These are phyloP conservation scores for Dipodascus geniculatus DNA, from an alignment of 805 yeast species.

Conservation along the genomic window DNA sequence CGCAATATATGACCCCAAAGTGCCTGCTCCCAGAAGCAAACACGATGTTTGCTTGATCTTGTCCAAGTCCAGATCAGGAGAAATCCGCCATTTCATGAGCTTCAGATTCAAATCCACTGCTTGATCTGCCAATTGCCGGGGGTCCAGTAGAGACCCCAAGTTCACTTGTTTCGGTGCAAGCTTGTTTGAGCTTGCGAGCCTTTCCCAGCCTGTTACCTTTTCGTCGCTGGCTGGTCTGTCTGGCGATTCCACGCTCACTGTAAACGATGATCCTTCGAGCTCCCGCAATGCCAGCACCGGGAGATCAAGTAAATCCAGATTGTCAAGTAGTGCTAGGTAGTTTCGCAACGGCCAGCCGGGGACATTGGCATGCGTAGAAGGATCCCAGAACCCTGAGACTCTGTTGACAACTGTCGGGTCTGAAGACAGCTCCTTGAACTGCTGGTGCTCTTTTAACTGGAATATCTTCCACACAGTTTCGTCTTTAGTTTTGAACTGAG, in stretches of 20 bases:
- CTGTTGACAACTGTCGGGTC: conserved; percentile 8
- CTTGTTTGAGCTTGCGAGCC: conserved; percentile 48
- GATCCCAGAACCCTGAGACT: conserved; percentile 30
- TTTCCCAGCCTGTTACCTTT: conserved; percentile 80
- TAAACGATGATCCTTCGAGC: conserved; percentile 15
- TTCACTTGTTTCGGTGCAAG: conserved; percentile 78
- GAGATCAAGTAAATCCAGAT: conserved; percentile 27
- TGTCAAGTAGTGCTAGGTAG: conserved; percentile 36
- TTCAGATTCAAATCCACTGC: conserved; percentile 85
- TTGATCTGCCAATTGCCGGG: conserved; percentile 72
- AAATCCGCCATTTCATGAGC: conserved; percentile 94
- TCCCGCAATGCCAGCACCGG: conserved; percentile 32
- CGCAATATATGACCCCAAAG: conserved; percentile 85
- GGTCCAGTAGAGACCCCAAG: conserved; percentile 70
- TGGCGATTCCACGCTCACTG: conserved; percentile 15
- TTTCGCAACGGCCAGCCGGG: conserved; percentile 52
- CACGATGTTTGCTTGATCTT: conserved; percentile 48
- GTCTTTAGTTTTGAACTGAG: conserved; percentile 10
- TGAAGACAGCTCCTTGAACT: conserved; percentile 11
- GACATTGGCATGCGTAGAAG: conserved; percentile 23
- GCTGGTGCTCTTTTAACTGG: conserved; percentile 12
- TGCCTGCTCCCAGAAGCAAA: conserved; percentile 87
- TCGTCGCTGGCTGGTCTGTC: conserved; percentile 18
- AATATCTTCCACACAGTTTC: conserved; percentile 7
- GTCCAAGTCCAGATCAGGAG: conserved; percentile 69